Conservation (phyloP, 169 alveolate species). For the Eimeria necatrix region DNA sequence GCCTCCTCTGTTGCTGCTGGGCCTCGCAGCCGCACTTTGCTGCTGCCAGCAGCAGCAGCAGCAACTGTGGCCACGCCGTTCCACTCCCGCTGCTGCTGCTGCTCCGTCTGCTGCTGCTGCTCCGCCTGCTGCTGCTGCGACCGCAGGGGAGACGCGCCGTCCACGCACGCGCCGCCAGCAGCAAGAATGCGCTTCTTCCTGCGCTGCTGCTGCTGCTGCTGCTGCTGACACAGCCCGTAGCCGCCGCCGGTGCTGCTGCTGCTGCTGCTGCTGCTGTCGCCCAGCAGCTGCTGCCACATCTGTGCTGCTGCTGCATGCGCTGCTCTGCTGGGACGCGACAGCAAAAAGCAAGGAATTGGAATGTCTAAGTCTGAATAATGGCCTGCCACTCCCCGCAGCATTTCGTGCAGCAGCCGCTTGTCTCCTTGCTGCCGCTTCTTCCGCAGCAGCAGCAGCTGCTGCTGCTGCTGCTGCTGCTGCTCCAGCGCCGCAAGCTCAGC, state of each 20-base stretch:
- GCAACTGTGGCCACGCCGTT: neutral
- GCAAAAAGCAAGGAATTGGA: constrained; percentile 18
- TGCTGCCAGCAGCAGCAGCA: constrained; percentile 9
- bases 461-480: neutral
- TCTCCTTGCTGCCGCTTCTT: constrained; percentile 12
- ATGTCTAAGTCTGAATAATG: neutral
- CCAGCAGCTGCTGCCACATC: constrained; percentile 15
- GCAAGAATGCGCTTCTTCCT: neutral
- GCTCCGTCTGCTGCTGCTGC: constrained; percentile 35
- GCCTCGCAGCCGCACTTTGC: neutral
- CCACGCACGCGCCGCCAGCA: constrained; percentile 1
- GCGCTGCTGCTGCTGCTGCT: constrained; percentile 45
- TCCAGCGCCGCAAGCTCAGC: neutral
- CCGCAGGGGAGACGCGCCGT: neutral
- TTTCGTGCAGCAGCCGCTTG: constrained; percentile 24
- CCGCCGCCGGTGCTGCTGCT: constrained; percentile 6
- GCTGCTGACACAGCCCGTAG: neutral
- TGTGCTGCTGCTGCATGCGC: constrained; percentile 56
- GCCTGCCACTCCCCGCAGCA: constrained; percentile 41
- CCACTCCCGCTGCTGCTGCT: neutral
- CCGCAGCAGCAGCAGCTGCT: constrained; percentile 48
- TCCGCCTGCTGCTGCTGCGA: neutral
- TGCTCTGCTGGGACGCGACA: neutral
- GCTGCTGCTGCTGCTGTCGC: neutral
- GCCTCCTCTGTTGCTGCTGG: constrained; percentile 33